Base-by-base conservation (phyloP, 768 basidiomycete species). In the Infundibulicybe gibba region DNA sequence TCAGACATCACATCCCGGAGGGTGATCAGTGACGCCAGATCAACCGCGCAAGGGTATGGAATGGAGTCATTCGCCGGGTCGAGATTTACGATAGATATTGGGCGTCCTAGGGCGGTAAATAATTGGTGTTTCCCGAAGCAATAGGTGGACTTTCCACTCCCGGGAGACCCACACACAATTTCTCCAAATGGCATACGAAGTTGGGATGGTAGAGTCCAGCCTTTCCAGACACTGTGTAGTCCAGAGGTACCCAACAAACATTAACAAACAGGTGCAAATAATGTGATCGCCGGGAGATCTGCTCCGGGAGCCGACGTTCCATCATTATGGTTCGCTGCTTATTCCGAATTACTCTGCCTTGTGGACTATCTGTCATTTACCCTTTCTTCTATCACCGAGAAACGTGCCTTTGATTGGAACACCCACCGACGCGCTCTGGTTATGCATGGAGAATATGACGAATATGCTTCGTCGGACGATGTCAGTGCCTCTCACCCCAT, bases 51-150 rank as follows among this genome's bases (percentile, higher is more conserved):
- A 21, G 93, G 93, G 66, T 98, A 99, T 17, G 92, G 85, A 21
- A 94, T 85, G 48, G 76, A 71, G 47, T 90, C 85, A 59, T 95
- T 94, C 16, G 97, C 97, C 0, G 97, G 95, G 62, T 99, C 97
- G 46, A 99, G 80, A 69, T 98, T 99, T 49, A 98, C 85, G 52
- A 98, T 75, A 32, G 90, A 80, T 38, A 97, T 85, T 2, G 93
- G 92, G 0, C 95, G 81, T 20, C 79, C 69, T 34, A 98, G 80
- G 2, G 93, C 95, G 11, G 81, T 83, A 59, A 95, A 87, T 14
- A 98, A 85, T 47, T 93, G 90, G 54, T 90, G 70, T 71, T 92
- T 93, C 35, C 90, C 90, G 50, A 85, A 80, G 66, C 89, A 90
- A 57, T 92, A 92, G 0, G 90, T 92, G 2, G 90, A 90, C 70